phyloP scores from a whole-genome alignment of 345 rosid species.

The Mallotus nudiflorus region DNA sequence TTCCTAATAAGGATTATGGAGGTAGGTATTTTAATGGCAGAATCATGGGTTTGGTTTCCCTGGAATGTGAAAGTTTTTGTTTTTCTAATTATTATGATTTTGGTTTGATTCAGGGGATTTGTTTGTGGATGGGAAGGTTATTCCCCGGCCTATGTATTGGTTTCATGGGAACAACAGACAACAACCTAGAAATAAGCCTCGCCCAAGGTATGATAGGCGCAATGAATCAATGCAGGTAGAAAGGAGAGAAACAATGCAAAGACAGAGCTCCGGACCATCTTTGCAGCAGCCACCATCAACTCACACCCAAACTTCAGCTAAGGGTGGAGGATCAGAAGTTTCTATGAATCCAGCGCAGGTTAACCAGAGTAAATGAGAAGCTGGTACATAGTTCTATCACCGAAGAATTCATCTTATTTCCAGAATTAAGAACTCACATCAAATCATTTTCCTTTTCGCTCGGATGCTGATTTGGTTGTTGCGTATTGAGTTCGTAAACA shows the following conservation, averaged over 20 bases:
- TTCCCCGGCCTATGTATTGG: slow-evolving; percentile 78
- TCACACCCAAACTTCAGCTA: slow-evolving; percentile 6
- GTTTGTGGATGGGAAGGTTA: slow-evolving; percentile 82
- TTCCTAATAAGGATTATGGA: slow-evolving; percentile 96
- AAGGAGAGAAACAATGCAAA: slow-evolving; percentile 50
- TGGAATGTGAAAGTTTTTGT: not conserved
- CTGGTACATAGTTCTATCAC: not conserved
- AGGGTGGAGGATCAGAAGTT: slow-evolving; percentile 1
- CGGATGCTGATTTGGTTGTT: not conserved
- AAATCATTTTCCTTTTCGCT: not conserved
- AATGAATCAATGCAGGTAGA: slow-evolving; percentile 74
- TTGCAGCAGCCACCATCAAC: slow-evolving; percentile 24
- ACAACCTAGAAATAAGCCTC: slow-evolving; percentile 53
- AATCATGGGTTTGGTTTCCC: not conserved
- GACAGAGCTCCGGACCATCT: slow-evolving; percentile 30
- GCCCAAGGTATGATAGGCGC: slow-evolving; percentile 69
- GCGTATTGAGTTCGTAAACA: not conserved
- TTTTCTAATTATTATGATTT: not conserved
- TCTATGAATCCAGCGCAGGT: slow-evolving; percentile 17
- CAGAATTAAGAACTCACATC: not conserved
- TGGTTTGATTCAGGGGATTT: slow-evolving; percentile 59
- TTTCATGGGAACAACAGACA: slow-evolving; percentile 47
- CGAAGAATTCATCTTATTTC: not conserved
- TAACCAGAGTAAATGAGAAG: slow-evolving; percentile 9
- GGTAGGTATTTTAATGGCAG: slow-evolving; percentile 41